Evolutionary conservation across 2,329 filamentous ascomycete genomes (phyloP).

Genomic region (Ceratocystis harringtonii): DNA sequence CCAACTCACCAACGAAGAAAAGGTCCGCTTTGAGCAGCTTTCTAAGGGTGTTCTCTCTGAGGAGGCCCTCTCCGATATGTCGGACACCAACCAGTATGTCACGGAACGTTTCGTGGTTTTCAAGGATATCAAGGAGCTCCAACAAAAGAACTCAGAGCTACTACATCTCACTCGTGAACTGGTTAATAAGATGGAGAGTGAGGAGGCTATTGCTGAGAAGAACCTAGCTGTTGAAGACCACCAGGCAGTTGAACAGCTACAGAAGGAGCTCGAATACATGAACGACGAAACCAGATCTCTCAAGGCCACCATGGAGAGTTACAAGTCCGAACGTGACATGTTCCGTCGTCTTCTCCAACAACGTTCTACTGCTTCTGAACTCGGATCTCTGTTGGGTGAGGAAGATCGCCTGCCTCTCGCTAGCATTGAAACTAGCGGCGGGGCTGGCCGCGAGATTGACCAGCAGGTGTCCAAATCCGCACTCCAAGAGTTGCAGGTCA

Average conservation of each 20-base stretch:
- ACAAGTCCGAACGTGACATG: constrained; percentile 91
- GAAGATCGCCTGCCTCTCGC: constrained; percentile 45
- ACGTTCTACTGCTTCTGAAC: constrained; percentile 42
- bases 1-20: constrained; percentile 55
- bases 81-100: constrained; percentile 77
- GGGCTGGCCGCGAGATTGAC: constrained; percentile 43
- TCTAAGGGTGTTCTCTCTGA: constrained; percentile 61
- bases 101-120: constrained; percentile 81
- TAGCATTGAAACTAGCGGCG: constrained; percentile 44
- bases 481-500: constrained; percentile 71
- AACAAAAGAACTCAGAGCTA: constrained; percentile 75
- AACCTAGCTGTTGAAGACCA: constrained; percentile 48
- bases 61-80: constrained; percentile 56
- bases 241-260: constrained; percentile 57
- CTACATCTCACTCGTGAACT: constrained; percentile 70
- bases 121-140: constrained; percentile 68
- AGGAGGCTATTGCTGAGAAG: constrained; percentile 59
- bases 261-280: constrained; percentile 57
- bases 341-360: constrained; percentile 89
- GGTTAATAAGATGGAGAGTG: constrained; percentile 78
- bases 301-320: constrained; percentile 73
- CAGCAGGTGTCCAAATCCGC: constrained; percentile 50
- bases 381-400: constrained; percentile 55
- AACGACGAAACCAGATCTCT: constrained; percentile 76
- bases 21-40: constrained; percentile 59